Base-by-base conservation (phyloP, 805 yeast species). In the Cyberlindnera maritima region DNA sequence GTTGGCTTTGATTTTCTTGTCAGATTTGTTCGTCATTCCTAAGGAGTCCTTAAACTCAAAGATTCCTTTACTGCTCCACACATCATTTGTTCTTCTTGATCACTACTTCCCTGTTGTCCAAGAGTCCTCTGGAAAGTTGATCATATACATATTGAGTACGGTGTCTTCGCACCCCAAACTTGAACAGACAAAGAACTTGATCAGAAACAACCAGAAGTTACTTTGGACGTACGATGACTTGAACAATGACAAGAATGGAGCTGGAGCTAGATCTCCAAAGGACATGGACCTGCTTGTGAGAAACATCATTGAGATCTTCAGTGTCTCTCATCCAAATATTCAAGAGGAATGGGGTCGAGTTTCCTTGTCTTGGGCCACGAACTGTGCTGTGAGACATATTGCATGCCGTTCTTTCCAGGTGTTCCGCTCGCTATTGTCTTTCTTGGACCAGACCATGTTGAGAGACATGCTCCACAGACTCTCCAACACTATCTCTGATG, bases 331-430 rank as follows among this genome's bases (percentile, higher is more conserved):
- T 20, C 77, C 82, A 1, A 66, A 59, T 12, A 69, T 90, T 35
- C 95, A 85, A 61, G 77, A 77, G 36, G 87, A 84, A 42, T 94
- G 99, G 99, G 84, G 96, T 42, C 70, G 83, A 29, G 80, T 79
- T 3, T 85, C 98, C 0, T 71, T 95, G 31, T 74, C 77, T 25
- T 94, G 99, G 99, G 97, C 99, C 0, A 94, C 99, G 0, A 84
- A 96, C 1, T 94, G 98, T 69, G 95, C 97, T 2, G 98, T 92
- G 2, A 76, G 97, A 59, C 99, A 95, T 62, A 79, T 94, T 55
- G 99, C 99, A 0, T 94, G 99, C 55, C 77, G 99, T 21, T 91
- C 98, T 0, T 92, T 95, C 66, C 99, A 94, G 62, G 76, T 91
- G 0, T 94, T 91, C 68, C 73, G 99, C 37, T 86, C 95, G 3